Conservation (phyloP, 148 eudicot genomes). For the Camellia granthamiana region DNA sequence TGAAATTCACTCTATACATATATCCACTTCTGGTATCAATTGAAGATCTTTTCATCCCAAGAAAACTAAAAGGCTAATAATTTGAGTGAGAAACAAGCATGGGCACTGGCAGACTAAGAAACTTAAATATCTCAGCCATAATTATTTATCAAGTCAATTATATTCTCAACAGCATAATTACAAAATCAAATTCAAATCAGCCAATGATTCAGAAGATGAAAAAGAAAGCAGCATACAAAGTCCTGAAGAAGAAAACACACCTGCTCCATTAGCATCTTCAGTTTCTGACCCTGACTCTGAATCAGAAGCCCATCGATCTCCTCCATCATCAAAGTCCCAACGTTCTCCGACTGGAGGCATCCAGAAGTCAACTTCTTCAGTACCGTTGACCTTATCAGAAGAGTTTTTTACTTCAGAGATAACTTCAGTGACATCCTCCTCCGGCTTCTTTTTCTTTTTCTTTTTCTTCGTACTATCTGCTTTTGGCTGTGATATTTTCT, state of each 20-base stretch:
- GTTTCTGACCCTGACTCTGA: constrained; percentile 46
- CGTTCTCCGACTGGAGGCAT: constrained; percentile 72
- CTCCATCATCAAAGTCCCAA: constrained; percentile 86
- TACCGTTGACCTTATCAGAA: constrained; percentile 45
- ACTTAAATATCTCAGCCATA: neutral
- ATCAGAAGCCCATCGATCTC: constrained; percentile 81
- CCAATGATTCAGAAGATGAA: neutral
- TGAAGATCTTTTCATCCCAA: neutral
- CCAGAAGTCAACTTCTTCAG: constrained; percentile 75
- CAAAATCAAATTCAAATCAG: neutral
- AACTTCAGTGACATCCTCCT: constrained; percentile 32
- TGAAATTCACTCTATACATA: neutral
- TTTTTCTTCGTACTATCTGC: constrained; percentile 32
- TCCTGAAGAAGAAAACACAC: constrained; percentile 23
- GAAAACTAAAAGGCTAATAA: neutral
- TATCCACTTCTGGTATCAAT: neutral
- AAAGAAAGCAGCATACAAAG: neutral
- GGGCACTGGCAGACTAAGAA: neutral
- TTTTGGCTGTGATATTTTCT: constrained; percentile 27
- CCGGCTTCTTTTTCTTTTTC: constrained; percentile 48
- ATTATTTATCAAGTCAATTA: neutral
- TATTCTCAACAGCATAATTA: neutral
- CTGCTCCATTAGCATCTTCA: constrained; percentile 50
- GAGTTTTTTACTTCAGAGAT: constrained; percentile 31
- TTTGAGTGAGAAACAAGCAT: neutral